Evolutionary conservation across 2,329 filamentous ascomycete genomes (phyloP).

Genomic region (Zymoseptoria pseudotritici): DNA sequence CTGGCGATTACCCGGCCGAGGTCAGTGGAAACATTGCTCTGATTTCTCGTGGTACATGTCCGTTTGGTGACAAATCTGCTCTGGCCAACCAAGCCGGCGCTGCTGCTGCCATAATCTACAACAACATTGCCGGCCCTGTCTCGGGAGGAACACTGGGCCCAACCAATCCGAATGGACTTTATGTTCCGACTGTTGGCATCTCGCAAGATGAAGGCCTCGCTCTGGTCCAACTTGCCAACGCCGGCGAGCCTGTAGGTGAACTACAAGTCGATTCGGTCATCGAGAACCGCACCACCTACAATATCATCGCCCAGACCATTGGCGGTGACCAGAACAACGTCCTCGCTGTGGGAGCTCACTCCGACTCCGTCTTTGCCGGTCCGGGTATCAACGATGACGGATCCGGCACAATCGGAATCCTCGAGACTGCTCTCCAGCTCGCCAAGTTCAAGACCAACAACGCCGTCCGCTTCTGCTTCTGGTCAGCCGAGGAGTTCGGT

Average conservation of each 20-base stretch:
- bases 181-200: conserved; percentile 64
- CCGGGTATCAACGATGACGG: conserved; percentile 75
- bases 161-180: conserved; percentile 43
- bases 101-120: conserved; percentile 64
- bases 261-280: conserved; percentile 40
- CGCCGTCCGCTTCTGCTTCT: conserved; percentile 59
- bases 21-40: conserved; percentile 61
- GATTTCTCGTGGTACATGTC: conserved; percentile 60
- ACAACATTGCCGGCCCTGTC: conserved; percentile 52
- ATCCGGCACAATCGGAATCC: conserved; percentile 55
- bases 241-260: conserved; percentile 31
- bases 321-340: conserved; percentile 52
- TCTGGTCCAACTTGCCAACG: conserved; percentile 48
- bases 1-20: conserved; percentile 54
- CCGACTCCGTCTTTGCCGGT: conserved; percentile 53
- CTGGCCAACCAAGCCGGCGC: conserved; percentile 63
- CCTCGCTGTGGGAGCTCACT: conserved; percentile 53
- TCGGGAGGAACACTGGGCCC: conserved; percentile 59
- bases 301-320: conserved; percentile 49
- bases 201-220: conserved; percentile 52
- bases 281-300: conserved; percentile 41
- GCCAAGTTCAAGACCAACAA: conserved; percentile 67
- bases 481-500: conserved; percentile 57
- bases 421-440: conserved; percentile 55
- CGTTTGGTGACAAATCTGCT: conserved; percentile 64